Evolutionary conservation across 257 asterid species (phyloP).

Genomic region (Fraxinus anomala): DNA sequence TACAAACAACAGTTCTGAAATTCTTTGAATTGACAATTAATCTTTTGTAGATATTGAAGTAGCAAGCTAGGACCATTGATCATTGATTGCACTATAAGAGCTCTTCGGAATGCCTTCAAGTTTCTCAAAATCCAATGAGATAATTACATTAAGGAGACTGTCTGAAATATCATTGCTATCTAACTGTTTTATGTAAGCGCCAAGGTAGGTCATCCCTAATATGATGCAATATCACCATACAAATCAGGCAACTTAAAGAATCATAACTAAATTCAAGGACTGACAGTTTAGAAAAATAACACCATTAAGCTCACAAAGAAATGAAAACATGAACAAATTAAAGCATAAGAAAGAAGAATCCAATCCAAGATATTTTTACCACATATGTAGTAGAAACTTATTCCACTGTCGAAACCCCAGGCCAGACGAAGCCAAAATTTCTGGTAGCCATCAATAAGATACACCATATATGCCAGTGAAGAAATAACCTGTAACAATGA

Average conservation of each 20-base stretch:
- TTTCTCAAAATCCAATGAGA: not conserved
- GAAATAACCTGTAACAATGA: conserved; percentile 66
- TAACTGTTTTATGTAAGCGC: not conserved
- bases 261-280: conserved; percentile 8
- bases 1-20: not conserved
- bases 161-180: not conserved
- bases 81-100: not conserved
- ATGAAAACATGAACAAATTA: conserved; percentile 3
- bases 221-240: not conserved
- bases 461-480: conserved; percentile 65
- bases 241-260: not conserved
- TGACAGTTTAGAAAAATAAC: conserved; percentile 11
- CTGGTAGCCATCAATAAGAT: conserved; percentile 65
- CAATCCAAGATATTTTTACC: conserved; percentile 53
- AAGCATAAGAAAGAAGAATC: conserved; percentile 4
- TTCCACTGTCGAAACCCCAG: conserved; percentile 78
- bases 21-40: not conserved
- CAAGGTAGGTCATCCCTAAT: not conserved
- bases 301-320: not conserved
- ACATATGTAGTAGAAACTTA: conserved; percentile 86
- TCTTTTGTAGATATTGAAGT: not conserved
- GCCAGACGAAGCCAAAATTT: conserved; percentile 72
- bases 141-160: not conserved
- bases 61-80: not conserved
- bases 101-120: not conserved